phyloP scores from a whole-genome alignment of 192 early-diverging fungal species.

The Geranomyces variabilis region DNA sequence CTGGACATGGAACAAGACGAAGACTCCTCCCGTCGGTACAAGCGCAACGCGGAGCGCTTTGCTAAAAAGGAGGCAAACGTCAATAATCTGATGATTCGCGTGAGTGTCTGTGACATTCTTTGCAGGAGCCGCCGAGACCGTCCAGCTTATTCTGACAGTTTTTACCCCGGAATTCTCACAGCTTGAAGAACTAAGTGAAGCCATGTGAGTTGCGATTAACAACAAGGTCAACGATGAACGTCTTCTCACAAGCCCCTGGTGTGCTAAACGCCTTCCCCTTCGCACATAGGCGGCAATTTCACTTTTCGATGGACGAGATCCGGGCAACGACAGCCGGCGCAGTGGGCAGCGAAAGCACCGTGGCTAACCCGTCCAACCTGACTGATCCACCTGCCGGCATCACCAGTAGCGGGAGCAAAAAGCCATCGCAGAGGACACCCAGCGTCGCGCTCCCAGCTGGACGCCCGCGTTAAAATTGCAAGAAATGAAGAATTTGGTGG shows the following conservation, averaged over 20 bases:
- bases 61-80: constrained; percentile 32
- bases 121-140: no score
- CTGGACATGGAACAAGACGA: constrained; percentile 28
- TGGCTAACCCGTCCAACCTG: no score
- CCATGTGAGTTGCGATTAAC: constrained; percentile 23
- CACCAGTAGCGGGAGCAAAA: no score
- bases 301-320: constrained; percentile 23
- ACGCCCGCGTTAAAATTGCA: no score
- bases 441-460: no score
- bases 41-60: constrained; percentile 32
- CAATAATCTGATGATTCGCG: constrained; percentile 32
- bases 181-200: constrained; percentile 37
- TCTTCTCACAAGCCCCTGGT: background rate
- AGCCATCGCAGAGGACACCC: no score
- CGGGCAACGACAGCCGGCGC: background rate
- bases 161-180: constrained; percentile 3
- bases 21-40: constrained; percentile 24
- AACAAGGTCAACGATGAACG: background rate
- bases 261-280: background rate
- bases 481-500: no score
- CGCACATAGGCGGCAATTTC: constrained; percentile 24
- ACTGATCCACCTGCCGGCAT: no score
- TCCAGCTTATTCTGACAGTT: background rate
- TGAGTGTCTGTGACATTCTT: background rate
- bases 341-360: no score